phyloP scores from a whole-genome alignment of 202 grass and related monocot genomes.

The Bolboschoenoplectus hybrid region DNA sequence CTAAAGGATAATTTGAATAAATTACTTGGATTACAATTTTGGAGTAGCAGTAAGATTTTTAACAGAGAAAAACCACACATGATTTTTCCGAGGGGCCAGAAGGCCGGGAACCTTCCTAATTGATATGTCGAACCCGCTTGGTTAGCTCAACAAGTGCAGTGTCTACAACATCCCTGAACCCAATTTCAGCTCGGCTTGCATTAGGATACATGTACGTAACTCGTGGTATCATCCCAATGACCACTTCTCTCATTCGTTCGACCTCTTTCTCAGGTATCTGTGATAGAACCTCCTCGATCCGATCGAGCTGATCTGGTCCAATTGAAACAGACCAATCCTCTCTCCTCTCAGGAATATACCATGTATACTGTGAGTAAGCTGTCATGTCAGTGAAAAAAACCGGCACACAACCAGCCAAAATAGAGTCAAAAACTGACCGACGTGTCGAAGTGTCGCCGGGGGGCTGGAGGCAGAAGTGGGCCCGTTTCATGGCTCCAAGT shows the following conservation, averaged over 20 bases:
- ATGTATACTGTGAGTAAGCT: conserved; percentile 55
- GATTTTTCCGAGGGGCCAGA: background rate
- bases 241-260: conserved; percentile 46
- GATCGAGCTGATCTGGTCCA: conserved; percentile 42
- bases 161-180: conserved; percentile 41
- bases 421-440: conserved; percentile 54
- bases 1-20: background rate
- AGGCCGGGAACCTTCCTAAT: background rate
- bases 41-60: background rate
- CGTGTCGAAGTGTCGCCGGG: conserved; percentile 56
- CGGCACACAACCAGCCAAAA: conserved; percentile 51
- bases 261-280: conserved; percentile 41
- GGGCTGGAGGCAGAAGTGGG: conserved; percentile 58
- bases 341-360: conserved; percentile 46
- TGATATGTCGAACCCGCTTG: background rate
- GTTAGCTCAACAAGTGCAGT: conserved; percentile 42
- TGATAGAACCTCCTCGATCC: conserved; percentile 44
- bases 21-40: background rate
- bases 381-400: conserved; percentile 52
- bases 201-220: conserved; percentile 41
- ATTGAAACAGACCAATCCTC: conserved; percentile 61
- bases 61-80: conserved; percentile 1
- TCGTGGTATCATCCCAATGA: conserved; percentile 46
- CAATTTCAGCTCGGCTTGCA: background rate
- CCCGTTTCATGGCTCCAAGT: conserved; percentile 47